phyloP scores from a whole-genome alignment of 805 yeast genomes.

The Lachancea waltii region DNA sequence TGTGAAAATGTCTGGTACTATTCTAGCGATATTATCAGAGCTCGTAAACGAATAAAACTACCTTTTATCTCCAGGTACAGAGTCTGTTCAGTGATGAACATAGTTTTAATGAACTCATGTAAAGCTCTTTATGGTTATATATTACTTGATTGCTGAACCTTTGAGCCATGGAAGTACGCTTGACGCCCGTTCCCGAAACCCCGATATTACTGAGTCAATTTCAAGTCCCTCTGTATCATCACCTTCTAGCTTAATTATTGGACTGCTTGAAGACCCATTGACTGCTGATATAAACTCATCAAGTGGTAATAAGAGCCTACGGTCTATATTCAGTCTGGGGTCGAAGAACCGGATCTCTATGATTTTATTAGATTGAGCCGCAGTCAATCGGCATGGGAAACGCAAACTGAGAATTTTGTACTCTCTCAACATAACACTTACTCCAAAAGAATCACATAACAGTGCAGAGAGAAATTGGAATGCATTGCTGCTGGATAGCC shows the following conservation, averaged over 20 bases:
- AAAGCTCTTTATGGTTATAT: too few species aligned
- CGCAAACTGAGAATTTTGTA: slow-evolving; percentile 11
- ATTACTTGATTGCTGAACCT: background rate
- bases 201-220: background rate
- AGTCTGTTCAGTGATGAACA: too few species aligned
- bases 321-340: slow-evolving; percentile 10
- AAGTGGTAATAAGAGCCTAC: slow-evolving; percentile 12
- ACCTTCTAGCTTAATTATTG: background rate
- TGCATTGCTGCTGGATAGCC: background rate
- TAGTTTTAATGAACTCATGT: too few species aligned
- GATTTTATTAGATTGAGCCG: background rate
- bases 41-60: too few species aligned
- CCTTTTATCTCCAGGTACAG: too few species aligned
- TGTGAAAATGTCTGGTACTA: too few species aligned
- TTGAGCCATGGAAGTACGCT: slow-evolving; percentile 2
- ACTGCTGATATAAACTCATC: slow-evolving; percentile 13
- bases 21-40: too few species aligned
- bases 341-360: slow-evolving; percentile 17
- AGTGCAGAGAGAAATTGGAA: slow-evolving; percentile 1
- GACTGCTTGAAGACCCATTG: background rate
- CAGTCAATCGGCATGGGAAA: slow-evolving; percentile 12
- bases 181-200: background rate
- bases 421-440: slow-evolving; percentile 3
- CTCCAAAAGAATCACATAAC: background rate
- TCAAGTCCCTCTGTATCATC: background rate